phyloP scores from a whole-genome alignment of 1,139 yeast species.

The Dujonia santamariae region DNA sequence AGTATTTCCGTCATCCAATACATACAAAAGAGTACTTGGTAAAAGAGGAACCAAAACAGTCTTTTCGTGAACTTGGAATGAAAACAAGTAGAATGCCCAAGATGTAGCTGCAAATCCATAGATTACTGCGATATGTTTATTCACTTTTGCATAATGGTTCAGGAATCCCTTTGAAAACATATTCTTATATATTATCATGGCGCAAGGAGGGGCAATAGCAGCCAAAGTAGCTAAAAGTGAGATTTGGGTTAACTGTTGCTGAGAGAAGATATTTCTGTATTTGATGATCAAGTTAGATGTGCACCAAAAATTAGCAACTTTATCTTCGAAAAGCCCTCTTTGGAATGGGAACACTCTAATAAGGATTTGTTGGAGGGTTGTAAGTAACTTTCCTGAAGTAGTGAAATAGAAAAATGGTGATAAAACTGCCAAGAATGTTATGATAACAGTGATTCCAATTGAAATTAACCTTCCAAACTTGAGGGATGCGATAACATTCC shows the following conservation, averaged over 20 bases:
- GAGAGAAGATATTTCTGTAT: slow-evolving; percentile 54
- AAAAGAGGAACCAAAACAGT: slow-evolving; percentile 82
- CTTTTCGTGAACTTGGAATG: slow-evolving; percentile 94
- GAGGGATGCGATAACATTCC: slow-evolving; percentile 13
- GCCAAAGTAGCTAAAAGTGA: slow-evolving; percentile 64
- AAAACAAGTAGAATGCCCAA: slow-evolving; percentile 83
- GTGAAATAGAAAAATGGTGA: slow-evolving; percentile 56
- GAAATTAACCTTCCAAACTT: slow-evolving; percentile 50
- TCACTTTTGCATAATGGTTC: not conserved
- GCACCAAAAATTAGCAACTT: slow-evolving; percentile 98
- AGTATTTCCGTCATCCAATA: slow-evolving; percentile 55
- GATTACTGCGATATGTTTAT: slow-evolving; percentile 18
- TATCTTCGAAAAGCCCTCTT: slow-evolving; percentile 96
- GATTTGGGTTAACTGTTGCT: slow-evolving; percentile 56
- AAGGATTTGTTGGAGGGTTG: slow-evolving; percentile 34
- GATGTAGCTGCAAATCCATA: slow-evolving; percentile 85
- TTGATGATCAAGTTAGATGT: slow-evolving; percentile 76
- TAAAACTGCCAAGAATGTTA: slow-evolving; percentile 51
- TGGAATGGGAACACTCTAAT: slow-evolving; percentile 85
- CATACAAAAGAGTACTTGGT: slow-evolving; percentile 72
- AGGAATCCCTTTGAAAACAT: slow-evolving; percentile 30
- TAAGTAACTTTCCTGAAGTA: slow-evolving; percentile 4
- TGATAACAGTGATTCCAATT: slow-evolving; percentile 61
- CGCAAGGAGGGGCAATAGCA: slow-evolving; percentile 66
- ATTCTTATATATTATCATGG: slow-evolving; percentile 51